phyloP scores from a whole-genome alignment of 2,329 filamentous ascomycete genomes.

The Penicillium sp. region DNA sequence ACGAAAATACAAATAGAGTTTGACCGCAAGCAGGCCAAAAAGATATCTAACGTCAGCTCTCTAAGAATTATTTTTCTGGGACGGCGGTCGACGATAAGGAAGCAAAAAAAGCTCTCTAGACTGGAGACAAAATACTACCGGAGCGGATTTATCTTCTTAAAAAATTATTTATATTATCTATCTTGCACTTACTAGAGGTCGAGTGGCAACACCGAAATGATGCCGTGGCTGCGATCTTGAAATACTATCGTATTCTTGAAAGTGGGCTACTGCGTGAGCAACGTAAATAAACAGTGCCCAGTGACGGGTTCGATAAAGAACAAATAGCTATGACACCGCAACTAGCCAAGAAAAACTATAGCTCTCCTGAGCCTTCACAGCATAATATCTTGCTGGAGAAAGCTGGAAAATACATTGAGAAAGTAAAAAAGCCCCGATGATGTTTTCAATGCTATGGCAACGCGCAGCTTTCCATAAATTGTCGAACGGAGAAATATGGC shows the following conservation, averaged over 20 bases:
- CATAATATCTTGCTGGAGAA: slow-evolving; percentile 11
- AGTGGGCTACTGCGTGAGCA: slow-evolving; percentile 9
- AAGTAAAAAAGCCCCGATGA: slow-evolving; percentile 17
- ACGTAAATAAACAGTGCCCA: slow-evolving; percentile 10
- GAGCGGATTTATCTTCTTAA: slow-evolving; percentile 17
- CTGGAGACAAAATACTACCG: slow-evolving; percentile 5
- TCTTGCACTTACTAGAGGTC: slow-evolving; percentile 15
- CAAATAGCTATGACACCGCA: slow-evolving; percentile 3
- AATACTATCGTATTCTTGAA: slow-evolving; percentile 17
- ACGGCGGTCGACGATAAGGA: slow-evolving; percentile 19
- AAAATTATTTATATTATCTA: slow-evolving; percentile 18
- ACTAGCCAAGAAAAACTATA: slow-evolving; percentile 11
- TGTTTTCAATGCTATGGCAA: slow-evolving; percentile 22
- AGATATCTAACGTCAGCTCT: slow-evolving; percentile 23
- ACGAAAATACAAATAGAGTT: slow-evolving; percentile 15
- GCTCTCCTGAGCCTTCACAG: slow-evolving; percentile 2
- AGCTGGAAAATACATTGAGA: slow-evolving; percentile 14
- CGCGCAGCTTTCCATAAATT: slow-evolving; percentile 8
- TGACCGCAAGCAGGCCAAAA: slow-evolving; percentile 19
- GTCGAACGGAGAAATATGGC: slow-evolving; percentile 16
- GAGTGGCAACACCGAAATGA: slow-evolving; percentile 18
- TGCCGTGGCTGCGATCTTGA: slow-evolving; percentile 12
- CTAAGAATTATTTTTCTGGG: no score
- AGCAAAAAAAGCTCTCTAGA: slow-evolving; percentile 12
- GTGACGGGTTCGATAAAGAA: slow-evolving; percentile 8